Conservation (phyloP, 176 grass and related monocot genomes). For the sorghum (Sorghum bicolor) region Sorghum_bicolor_NCBIv3 NC_012873.2:11157501-11158000, state of each 20-base stretch:
- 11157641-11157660: background rate
- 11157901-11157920: background rate
- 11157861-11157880: background rate
- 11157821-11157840: no score
- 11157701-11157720: background rate
- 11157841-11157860: no score
- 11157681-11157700: background rate
- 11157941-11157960: background rate
- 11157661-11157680: background rate
- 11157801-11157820: background rate
- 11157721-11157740: background rate
- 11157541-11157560: background rate
- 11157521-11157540: background rate
- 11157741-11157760: background rate
- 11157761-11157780: background rate
- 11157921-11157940: background rate
- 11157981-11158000: background rate
- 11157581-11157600: background rate
- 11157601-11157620: background rate
- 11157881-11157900: background rate
- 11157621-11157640: background rate
- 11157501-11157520: background rate
- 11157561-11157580: background rate
- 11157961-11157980: background rate
- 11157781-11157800: no score